A percentile compares a stretch with the other conserved stretches of the same genome.
Conservation (phyloP, 768 basidiomycete genomes). For the Russula sp. region DNA sequence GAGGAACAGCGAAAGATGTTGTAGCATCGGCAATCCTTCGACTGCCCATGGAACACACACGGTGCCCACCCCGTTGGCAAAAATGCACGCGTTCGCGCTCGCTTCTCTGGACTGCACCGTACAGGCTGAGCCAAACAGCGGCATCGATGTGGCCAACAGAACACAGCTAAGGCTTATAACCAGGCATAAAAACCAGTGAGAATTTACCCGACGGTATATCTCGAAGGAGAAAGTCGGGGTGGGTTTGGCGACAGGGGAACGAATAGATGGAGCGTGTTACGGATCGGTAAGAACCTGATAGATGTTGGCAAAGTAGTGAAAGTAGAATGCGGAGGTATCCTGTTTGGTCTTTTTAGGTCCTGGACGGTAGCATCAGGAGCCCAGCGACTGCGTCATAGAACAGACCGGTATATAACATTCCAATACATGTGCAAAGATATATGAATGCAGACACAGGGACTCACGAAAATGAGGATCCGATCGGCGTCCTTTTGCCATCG, state of each 20-base stretch:
- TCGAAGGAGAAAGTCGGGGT: background rate
- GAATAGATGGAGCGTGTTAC: background rate
- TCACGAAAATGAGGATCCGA: too few relatives aligned
- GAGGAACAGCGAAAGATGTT: conserved; percentile 3
- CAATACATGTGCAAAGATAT: too few relatives aligned
- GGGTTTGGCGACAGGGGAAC: background rate
- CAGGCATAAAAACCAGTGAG: too few relatives aligned
- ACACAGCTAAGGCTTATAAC: too few relatives aligned
- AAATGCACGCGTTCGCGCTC: conserved; percentile 4
- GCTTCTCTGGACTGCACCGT: background rate
- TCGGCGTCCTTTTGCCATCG: too few relatives aligned
- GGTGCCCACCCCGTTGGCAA: background rate
- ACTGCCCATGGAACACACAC: background rate
- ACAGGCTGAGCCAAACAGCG: background rate
- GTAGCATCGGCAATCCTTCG: background rate
- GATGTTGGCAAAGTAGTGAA: background rate
- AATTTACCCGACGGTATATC: too few relatives aligned
- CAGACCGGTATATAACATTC: too few relatives aligned
- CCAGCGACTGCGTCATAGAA: too few relatives aligned
- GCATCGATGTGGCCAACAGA: too few relatives aligned
- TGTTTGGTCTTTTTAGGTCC: too few relatives aligned
- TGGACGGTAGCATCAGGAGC: background rate
- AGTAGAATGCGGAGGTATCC: too few relatives aligned
- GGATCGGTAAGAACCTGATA: background rate
- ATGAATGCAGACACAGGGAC: background rate